Conservation (phyloP, 177 flowering plant genomes). For the Vitis hybrid region DNA sequence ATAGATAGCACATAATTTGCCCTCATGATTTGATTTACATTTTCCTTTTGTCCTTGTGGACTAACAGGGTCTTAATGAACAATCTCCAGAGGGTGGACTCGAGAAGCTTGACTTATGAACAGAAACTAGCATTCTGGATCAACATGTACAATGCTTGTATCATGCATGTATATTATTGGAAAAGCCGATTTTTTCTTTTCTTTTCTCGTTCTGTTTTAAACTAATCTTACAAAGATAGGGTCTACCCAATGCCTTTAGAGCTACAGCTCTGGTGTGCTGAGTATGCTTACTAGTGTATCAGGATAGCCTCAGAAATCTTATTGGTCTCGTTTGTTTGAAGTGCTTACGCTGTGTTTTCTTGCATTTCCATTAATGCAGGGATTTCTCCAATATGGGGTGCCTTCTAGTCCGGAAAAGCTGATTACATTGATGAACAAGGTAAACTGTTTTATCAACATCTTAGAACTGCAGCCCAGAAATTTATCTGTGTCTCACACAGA, state of each 20-base stretch:
- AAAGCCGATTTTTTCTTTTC: constrained; percentile 4
- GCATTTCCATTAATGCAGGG: constrained; percentile 52
- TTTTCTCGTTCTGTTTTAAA: background rate
- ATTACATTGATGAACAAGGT: constrained; percentile 73
- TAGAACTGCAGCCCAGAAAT: background rate
- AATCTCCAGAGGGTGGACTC: constrained; percentile 69
- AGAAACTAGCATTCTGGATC: constrained; percentile 98
- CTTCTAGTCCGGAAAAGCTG: constrained; percentile 59
- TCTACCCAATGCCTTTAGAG: constrained; percentile 1
- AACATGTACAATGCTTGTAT: constrained; percentile 98
- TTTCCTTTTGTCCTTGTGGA: background rate
- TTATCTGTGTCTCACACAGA: background rate
- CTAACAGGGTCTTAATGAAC: constrained; percentile 56
- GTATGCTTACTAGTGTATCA: constrained; percentile 1
- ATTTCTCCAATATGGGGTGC: constrained; percentile 79
- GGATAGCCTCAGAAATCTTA: background rate
- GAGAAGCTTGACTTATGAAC: constrained; percentile 55
- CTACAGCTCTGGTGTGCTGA: background rate
- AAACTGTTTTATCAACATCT: background rate
- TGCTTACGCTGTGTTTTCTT: background rate
- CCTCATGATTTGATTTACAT: background rate
- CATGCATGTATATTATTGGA: constrained; percentile 75
- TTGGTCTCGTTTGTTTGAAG: background rate
- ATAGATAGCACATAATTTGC: background rate
- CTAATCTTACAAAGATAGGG: background rate